phyloP scores from a whole-genome alignment of 2,329 filamentous ascomycete species.

The Sphaerostilbella broomeana region DNA sequence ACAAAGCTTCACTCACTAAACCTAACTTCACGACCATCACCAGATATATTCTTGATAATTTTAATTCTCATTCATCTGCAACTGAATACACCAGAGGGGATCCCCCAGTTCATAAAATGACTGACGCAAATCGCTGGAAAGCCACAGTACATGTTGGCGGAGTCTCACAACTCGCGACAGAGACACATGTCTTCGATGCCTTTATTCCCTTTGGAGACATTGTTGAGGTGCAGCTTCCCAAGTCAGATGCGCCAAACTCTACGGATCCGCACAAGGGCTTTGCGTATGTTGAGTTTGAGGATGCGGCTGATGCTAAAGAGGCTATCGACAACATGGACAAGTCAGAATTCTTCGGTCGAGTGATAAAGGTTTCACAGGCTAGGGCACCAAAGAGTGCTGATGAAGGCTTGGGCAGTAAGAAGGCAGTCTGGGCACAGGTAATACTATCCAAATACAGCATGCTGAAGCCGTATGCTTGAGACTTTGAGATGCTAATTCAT shows the following conservation, averaged over 20 bases:
- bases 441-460: too few relatives aligned
- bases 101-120: conserved; percentile 48
- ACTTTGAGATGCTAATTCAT: conserved; percentile 5
- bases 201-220: conserved; percentile 98
- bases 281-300: conserved; percentile 92
- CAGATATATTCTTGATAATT: too few relatives aligned
- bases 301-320: conserved; percentile 78
- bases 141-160: conserved; percentile 90
- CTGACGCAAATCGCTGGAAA: conserved; percentile 77
- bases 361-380: conserved; percentile 85
- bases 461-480: conserved; percentile 1
- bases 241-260: conserved; percentile 73
- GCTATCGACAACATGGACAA: conserved; percentile 99
- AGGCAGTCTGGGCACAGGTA: conserved; percentile 96
- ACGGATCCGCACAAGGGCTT: conserved; percentile 82
- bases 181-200: conserved; percentile 72
- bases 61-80: too few relatives aligned
- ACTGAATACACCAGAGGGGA: too few relatives aligned
- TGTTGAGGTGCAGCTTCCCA: conserved; percentile 81
- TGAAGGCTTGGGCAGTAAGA: conserved; percentile 86
- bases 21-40: too few relatives aligned
- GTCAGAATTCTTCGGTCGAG: conserved; percentile 84
- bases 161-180: conserved; percentile 70
- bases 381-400: conserved; percentile 86
- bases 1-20: too few relatives aligned